phyloP scores from a whole-genome alignment of 805 yeast genomes.

The Saturnispora sekii region DNA sequence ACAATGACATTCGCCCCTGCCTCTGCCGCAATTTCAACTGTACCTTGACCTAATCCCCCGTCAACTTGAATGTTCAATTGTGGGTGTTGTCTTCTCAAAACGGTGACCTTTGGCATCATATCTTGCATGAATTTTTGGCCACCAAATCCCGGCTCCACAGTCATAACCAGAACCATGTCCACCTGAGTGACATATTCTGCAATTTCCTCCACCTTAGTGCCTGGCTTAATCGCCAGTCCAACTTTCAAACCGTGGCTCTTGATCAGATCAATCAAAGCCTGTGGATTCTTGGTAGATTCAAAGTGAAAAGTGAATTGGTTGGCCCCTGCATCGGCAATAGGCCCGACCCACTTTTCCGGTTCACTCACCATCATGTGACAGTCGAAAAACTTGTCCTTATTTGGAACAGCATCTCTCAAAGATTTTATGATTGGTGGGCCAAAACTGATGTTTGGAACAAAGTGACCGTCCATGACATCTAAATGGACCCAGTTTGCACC shows the following conservation, averaged over 20 bases:
- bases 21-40: slow-evolving; percentile 78
- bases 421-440: slow-evolving; percentile 86
- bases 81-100: slow-evolving; percentile 65
- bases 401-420: slow-evolving; percentile 68
- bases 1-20: slow-evolving; percentile 98
- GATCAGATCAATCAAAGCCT: slow-evolving; percentile 64
- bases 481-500: slow-evolving; percentile 97
- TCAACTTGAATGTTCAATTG: slow-evolving; percentile 86
- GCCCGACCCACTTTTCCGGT: slow-evolving; percentile 92
- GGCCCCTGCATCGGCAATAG: slow-evolving; percentile 88
- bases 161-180: slow-evolving; percentile 96
- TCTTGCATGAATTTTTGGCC: slow-evolving; percentile 93
- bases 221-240: slow-evolving; percentile 91
- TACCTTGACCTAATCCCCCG: slow-evolving; percentile 87
- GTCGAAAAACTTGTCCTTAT: slow-evolving; percentile 49
- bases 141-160: slow-evolving; percentile 98
- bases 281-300: slow-evolving; percentile 80
- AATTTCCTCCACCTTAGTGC: slow-evolving; percentile 77
- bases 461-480: slow-evolving; percentile 98
- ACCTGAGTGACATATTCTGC: slow-evolving; percentile 48
- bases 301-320: slow-evolving; percentile 94
- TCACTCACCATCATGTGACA: slow-evolving; percentile 97
- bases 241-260: slow-evolving; percentile 79
- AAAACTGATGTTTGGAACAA: slow-evolving; percentile 91
- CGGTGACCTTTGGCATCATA: slow-evolving; percentile 93